Base-by-base conservation (phyloP, 345 rosid genomes). In the Eucalyptus brandiana region DNA sequence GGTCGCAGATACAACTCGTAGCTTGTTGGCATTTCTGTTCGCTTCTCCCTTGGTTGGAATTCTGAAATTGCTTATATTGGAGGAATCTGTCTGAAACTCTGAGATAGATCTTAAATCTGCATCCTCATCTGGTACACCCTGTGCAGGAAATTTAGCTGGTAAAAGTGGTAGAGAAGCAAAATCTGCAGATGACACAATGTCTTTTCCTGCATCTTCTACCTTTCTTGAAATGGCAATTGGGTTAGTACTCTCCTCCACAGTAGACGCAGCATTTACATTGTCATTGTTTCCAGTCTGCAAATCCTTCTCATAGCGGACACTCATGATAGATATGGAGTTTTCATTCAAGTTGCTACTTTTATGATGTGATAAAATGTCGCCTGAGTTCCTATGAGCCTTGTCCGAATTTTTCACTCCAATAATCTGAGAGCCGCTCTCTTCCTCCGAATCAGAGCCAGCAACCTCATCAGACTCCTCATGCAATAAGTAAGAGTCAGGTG, bases 371-470 rank as follows among this genome's bases (percentile, higher is more conserved):
- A 86, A 86, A 86, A 86, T 87, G 44, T 62, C n/a, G 7, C 54
- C 19, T 45, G 37, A 60, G 47, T 76, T 76, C 30, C 85, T 40
- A 12, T 12, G 85, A 76, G 47, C 85, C 85, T 28, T 88, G 17
- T 86, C 48, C 17, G 37, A 50, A 76, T 80, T 88, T 58, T 51
- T 90, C 47, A 76, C 90, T 23, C 28, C 60, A 12, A 88, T 91
- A 58, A 37, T 62, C 80, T 49, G 87, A 86, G 67, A 89, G 23
- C 45, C 65, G 88, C 30, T 87, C 72, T 91, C 90, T 88, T 89
- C 92, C 24, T 88, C 92, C 15, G 13, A 23, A 90, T 85, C 72
- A 90, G 93, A 89, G 85, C 91, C 88, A 90, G 88, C n/a, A 50
- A 87, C 60, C 88, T 87, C 91, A 40, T 88, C 91, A 34, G 51